A percentile compares a stretch with the other conserved stretches of the same genome.
phyloP scores from a whole-genome alignment of 345 rosid species.

The Mallotus nudiflorus region DNA sequence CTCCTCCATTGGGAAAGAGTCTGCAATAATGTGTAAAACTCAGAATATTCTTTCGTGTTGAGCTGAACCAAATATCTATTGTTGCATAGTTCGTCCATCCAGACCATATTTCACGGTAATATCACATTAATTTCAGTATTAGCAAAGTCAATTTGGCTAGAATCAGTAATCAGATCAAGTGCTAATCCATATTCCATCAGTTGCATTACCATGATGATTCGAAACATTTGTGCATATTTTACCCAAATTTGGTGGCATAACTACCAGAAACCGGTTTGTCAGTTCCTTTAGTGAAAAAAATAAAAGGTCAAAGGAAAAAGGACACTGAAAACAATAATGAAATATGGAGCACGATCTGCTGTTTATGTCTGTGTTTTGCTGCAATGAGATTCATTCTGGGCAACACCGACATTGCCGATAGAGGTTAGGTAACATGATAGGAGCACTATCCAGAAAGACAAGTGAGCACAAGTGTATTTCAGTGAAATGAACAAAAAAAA shows the following conservation, averaged over 20 bases:
- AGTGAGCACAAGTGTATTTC: not conserved
- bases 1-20: slow-evolving; percentile 60
- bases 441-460: not conserved
- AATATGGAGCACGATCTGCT: not conserved
- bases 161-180: not conserved
- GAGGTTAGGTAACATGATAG: not conserved
- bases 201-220: too few species aligned
- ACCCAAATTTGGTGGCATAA: not conserved
- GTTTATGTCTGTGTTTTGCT: not conserved
- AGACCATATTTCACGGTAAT: not conserved
- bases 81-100: not conserved
- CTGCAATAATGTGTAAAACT: slow-evolving; percentile 41
- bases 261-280: not conserved
- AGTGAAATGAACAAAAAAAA: not conserved
- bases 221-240: not conserved
- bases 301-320: not conserved
- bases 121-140: not conserved
- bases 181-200: not conserved
- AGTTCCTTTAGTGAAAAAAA: not conserved
- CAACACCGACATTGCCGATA: not conserved
- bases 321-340: not conserved
- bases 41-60: not conserved
- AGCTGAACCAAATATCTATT: not conserved
- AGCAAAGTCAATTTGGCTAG: not conserved
- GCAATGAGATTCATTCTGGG: not conserved